Evolutionary conservation across 2,329 filamentous ascomycete genomes (phyloP).

Genomic region (Orbilia blumenaviensis): DNA sequence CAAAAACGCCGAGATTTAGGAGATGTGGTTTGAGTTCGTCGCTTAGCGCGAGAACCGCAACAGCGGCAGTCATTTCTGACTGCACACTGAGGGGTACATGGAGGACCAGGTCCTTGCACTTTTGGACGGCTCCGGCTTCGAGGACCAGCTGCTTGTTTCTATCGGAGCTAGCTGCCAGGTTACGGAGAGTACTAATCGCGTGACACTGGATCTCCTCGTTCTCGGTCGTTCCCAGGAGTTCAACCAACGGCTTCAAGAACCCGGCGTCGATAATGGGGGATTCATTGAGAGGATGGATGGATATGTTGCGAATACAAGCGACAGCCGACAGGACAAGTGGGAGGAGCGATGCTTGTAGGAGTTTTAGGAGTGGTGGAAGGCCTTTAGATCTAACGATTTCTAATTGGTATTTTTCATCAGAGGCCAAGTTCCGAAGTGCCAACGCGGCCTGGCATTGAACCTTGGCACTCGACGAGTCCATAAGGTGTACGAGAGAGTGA

Average conservation of each 20-base stretch:
- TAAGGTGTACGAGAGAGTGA: slow-evolving; percentile 90
- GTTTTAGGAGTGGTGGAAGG: slow-evolving; percentile 81
- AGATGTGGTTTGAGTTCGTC: slow-evolving; percentile 94
- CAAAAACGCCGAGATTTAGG: slow-evolving; percentile 90
- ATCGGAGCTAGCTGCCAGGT: slow-evolving; percentile 94
- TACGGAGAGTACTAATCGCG: slow-evolving; percentile 94
- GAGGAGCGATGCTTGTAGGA: slow-evolving; percentile 93
- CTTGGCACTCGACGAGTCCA: slow-evolving; percentile 97
- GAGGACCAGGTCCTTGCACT: slow-evolving; percentile 95
- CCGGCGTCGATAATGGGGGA: slow-evolving; percentile 98
- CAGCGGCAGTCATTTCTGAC: slow-evolving; percentile 99
- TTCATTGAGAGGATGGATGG: slow-evolving; percentile 96
- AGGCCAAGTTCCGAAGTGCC: slow-evolving; percentile 91
- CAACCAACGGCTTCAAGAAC: slow-evolving; percentile 91
- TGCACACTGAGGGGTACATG: slow-evolving; percentile 94
- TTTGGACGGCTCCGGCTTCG: slow-evolving; percentile 94
- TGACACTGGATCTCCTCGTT: slow-evolving; percentile 99
- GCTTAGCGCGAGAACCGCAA: slow-evolving; percentile 92
- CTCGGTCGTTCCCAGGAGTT: slow-evolving; percentile 91
- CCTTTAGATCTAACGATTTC: slow-evolving; percentile 93
- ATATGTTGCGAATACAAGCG: slow-evolving; percentile 98
- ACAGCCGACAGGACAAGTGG: slow-evolving; percentile 96
- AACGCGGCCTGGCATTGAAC: slow-evolving; percentile 97
- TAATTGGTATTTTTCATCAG: slow-evolving; percentile 97
- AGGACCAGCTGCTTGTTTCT: slow-evolving; percentile 97